Conservation (phyloP, 345 rosid genomes). For the Gossypium mustelinum region DNA sequence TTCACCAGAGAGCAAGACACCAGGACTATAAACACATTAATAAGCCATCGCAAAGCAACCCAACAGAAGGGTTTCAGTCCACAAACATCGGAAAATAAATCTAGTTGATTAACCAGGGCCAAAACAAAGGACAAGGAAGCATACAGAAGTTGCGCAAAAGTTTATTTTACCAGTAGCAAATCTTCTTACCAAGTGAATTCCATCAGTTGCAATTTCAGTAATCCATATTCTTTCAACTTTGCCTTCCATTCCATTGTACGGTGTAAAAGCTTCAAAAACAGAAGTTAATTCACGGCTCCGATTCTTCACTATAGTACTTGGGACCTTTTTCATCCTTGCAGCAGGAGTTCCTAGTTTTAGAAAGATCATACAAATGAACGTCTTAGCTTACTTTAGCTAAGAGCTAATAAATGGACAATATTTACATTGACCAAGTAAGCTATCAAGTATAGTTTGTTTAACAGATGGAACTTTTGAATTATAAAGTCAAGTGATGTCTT, state of each 20-base stretch:
- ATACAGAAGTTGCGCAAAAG: neutral
- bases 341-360: conserved; percentile 78
- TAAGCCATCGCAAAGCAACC: neutral
- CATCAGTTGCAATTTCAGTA: conserved; percentile 83
- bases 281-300: conserved; percentile 89
- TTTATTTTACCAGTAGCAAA: neutral
- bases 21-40: neutral
- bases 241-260: conserved; percentile 79
- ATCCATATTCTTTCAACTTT: conserved; percentile 90
- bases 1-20: neutral
- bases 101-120: neutral
- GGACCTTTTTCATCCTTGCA: conserved; percentile 95
- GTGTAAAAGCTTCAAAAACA: conserved; percentile 82
- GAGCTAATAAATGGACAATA: neutral
- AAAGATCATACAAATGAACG: neutral
- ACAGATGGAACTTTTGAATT: neutral
- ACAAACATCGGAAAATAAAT: neutral
- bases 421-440: neutral
- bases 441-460: neutral
- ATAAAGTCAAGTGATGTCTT: neutral
- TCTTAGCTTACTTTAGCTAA: neutral
- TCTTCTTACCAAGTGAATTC: conserved; percentile 72
- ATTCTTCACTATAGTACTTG: conserved; percentile 70
- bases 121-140: neutral
- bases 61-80: neutral